Percentiles rank a stretch among this genome's conserved stretches.
These are phyloP conservation scores for Diddensiella transvaalensis DNA, from an alignment of 805 yeast species.

Conservation along the genomic window DNA sequence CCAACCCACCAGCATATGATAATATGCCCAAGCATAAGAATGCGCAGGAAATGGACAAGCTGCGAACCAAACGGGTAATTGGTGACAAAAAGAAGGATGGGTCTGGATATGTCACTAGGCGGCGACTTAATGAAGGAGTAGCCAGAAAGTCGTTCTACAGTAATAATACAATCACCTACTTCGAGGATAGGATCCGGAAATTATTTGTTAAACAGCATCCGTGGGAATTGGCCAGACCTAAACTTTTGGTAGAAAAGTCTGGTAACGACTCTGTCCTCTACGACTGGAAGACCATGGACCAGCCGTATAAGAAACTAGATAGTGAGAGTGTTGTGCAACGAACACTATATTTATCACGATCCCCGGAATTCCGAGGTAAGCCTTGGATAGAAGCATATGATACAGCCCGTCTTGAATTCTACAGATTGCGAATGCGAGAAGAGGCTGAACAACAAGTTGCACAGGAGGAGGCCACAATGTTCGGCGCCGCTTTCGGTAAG, in stretches of 20 bases:
- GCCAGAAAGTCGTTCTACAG: slow-evolving; percentile 40
- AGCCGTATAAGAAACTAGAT: slow-evolving; percentile 68
- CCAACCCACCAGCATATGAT: slow-evolving; percentile 73
- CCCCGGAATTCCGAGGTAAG: slow-evolving; percentile 26
- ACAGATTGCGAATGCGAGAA: slow-evolving; percentile 76
- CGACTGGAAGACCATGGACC: slow-evolving; percentile 81
- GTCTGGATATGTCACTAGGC: slow-evolving; percentile 45
- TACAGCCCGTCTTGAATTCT: slow-evolving; percentile 82
- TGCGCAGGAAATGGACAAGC: slow-evolving; percentile 24
- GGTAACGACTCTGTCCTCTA: slow-evolving; percentile 50
- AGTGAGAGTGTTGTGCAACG: slow-evolving; percentile 88
- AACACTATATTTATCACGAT: slow-evolving; percentile 51
- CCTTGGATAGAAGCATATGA: slow-evolving; percentile 65
- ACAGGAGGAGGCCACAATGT: slow-evolving; percentile 81
- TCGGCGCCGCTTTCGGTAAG: slow-evolving; percentile 68
- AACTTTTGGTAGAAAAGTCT: slow-evolving; percentile 70
- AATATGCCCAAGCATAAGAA: slow-evolving; percentile 45
- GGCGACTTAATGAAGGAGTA: slow-evolving; percentile 37
- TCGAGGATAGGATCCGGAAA: slow-evolving; percentile 79
- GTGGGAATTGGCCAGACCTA: slow-evolving; percentile 95
- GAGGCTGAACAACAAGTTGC: slow-evolving; percentile 70
- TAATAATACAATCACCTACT: slow-evolving; percentile 52
- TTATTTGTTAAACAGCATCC: slow-evolving; percentile 92
- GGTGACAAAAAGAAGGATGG: slow-evolving; percentile 19
- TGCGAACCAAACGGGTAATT: slow-evolving; percentile 22